These are phyloP conservation scores for Phytophthora quininea DNA, from an alignment of 352 stramenopile species.

Conservation along the genomic window DNA sequence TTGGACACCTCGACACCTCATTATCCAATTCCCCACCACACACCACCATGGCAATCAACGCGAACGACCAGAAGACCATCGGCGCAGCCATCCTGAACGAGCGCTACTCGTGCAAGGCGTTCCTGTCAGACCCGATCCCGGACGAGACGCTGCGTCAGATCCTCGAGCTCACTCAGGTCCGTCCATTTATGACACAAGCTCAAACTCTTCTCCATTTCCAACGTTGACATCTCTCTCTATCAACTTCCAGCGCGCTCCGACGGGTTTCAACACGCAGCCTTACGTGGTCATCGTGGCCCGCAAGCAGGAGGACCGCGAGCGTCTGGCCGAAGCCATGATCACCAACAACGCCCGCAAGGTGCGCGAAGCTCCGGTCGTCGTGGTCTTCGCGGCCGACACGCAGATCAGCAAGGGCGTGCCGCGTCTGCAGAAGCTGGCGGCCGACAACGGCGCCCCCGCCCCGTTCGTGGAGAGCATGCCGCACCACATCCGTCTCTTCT, in stretches of 20 bases:
- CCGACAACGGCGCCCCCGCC: slow-evolving; percentile 48
- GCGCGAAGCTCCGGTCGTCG: slow-evolving; percentile 65
- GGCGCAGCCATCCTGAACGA: slow-evolving; percentile 3
- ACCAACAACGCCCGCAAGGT: slow-evolving; percentile 61
- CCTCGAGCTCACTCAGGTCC: slow-evolving; percentile 63
- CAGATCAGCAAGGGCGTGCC: slow-evolving; percentile 70
- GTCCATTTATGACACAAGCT: neutral
- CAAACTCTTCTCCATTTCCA: neutral
- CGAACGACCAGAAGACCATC: neutral
- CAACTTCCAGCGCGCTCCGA: slow-evolving; percentile 50
- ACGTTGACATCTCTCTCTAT: neutral
- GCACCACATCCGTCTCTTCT: slow-evolving; percentile 53
- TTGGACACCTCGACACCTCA: neutral
- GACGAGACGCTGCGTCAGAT: slow-evolving; percentile 64
- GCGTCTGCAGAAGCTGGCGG: slow-evolving; percentile 68
- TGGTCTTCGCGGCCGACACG: slow-evolving; percentile 72
- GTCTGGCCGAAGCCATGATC: slow-evolving; percentile 65
- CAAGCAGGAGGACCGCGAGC: slow-evolving; percentile 53
- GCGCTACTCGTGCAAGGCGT: slow-evolving; percentile 38
- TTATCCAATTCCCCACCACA: neutral
- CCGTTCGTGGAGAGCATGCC: slow-evolving; percentile 50
- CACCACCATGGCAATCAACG: neutral
- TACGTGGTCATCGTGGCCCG: slow-evolving; percentile 68
- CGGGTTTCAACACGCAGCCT: slow-evolving; percentile 77
- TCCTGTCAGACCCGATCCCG: slow-evolving; percentile 43